phyloP scores from a whole-genome alignment of 2,329 filamentous ascomycete species.

The Hortaea sp. region DNA sequence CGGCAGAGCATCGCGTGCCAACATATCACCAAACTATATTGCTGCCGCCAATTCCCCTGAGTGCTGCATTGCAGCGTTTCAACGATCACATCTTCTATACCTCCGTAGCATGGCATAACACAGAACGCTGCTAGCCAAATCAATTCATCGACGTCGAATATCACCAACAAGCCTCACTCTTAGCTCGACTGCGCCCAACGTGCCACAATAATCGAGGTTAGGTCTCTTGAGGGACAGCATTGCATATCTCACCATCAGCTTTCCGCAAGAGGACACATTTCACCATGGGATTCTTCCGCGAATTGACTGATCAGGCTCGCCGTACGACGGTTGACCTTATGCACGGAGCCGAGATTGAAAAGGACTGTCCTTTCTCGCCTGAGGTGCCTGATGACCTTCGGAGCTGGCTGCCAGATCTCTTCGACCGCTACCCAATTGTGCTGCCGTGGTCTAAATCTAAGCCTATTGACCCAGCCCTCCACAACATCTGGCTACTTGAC shows the following conservation, averaged over 20 bases:
- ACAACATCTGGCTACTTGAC: slow-evolving; percentile 82
- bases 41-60: no score
- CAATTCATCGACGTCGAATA: not conserved
- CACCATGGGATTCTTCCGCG: slow-evolving; percentile 17
- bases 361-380: slow-evolving; percentile 21
- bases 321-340: slow-evolving; percentile 19
- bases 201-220: not conserved
- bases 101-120: not conserved
- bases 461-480: slow-evolving; percentile 48
- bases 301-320: slow-evolving; percentile 18
- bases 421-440: slow-evolving; percentile 42
- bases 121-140: not conserved
- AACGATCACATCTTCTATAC: no score
- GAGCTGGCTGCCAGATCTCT: slow-evolving; percentile 23
- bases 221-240: not conserved
- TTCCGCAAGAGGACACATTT: not conserved
- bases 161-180: not conserved
- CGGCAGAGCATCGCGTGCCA: no score
- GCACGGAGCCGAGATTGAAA: slow-evolving; percentile 15
- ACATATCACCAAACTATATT: no score
- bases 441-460: slow-evolving; percentile 30
- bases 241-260: not conserved
- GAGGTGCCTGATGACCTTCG: slow-evolving; percentile 23
- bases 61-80: no score
- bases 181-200: not conserved